phyloP scores from a whole-genome alignment of 345 rosid genomes.

The Hypericum perforatum region DNA sequence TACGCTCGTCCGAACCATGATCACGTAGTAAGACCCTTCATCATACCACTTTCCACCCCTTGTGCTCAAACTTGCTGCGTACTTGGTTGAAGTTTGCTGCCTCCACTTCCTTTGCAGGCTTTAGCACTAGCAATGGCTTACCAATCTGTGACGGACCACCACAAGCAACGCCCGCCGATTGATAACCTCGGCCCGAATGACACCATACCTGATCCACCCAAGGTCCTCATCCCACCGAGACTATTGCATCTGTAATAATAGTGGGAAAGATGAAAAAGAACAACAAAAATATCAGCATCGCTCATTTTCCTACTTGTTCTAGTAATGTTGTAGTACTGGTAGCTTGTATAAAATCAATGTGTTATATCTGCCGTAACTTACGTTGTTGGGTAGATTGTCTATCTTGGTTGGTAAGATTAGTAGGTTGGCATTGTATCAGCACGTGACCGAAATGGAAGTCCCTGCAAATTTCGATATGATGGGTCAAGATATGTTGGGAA shows the following conservation, averaged over 20 bases:
- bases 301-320: no score
- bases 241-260: slow-evolving; percentile 21
- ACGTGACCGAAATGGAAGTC: no score
- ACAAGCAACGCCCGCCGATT: slow-evolving; percentile 68
- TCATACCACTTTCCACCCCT: neutral
- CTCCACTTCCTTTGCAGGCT: slow-evolving; percentile 30
- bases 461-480: no score
- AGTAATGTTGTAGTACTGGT: no score
- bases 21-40: slow-evolving; percentile 50
- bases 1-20: slow-evolving; percentile 75
- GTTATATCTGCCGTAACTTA: no score
- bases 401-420: no score
- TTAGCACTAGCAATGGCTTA: slow-evolving; percentile 85
- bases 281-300: no score
- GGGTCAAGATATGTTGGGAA: no score
- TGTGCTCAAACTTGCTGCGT: neutral
- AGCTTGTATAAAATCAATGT: no score
- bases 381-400: no score
- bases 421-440: no score
- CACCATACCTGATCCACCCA: slow-evolving; percentile 35
- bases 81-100: neutral
- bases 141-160: slow-evolving; percentile 62
- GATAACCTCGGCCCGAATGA: slow-evolving; percentile 57
- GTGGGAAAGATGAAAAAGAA: no score
- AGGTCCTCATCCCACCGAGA: slow-evolving; percentile 31